A percentile compares a stretch with the other conserved stretches of the same genome.
phyloP scores from a whole-genome alignment of 1,139 yeast species.

The Magnusiomyces starmeri region DNA sequence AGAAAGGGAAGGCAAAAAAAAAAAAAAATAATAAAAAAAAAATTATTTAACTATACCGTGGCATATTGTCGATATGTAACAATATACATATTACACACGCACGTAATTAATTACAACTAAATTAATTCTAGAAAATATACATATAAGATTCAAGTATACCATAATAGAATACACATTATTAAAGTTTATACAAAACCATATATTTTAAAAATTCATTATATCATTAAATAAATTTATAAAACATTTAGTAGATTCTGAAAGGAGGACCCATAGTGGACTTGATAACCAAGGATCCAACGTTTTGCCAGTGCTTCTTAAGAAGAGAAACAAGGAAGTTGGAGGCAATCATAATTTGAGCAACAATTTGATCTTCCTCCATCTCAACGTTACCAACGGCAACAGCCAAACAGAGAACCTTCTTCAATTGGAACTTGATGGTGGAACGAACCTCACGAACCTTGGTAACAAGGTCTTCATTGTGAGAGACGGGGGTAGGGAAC shows the following conservation, averaged over 20 bases:
- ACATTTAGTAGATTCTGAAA: slow-evolving; percentile 90
- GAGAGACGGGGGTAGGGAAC: slow-evolving; percentile 99
- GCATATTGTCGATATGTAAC: background rate
- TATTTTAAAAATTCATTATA: no score
- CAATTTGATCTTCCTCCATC: slow-evolving; percentile 95
- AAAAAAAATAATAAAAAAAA: background rate
- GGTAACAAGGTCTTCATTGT: slow-evolving; percentile 93
- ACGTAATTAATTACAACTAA: background rate
- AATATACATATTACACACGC: background rate
- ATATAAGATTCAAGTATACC: background rate
- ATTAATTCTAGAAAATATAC: no score
- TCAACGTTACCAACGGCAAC: slow-evolving; percentile 97
- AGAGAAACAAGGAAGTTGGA: slow-evolving; percentile 98
- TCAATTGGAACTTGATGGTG: slow-evolving; percentile 99
- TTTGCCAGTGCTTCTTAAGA: slow-evolving; percentile 99
- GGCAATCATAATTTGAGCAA: slow-evolving; percentile 97
- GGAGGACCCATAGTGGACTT: slow-evolving; percentile 99
- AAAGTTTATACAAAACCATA: no score
- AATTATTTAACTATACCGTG: background rate
- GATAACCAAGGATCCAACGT: slow-evolving; percentile 98
- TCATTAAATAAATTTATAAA: slow-evolving; percentile 15
- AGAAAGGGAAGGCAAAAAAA: background rate
- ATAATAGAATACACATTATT: background rate
- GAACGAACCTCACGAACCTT: slow-evolving; percentile 98
- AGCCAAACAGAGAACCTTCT: slow-evolving; percentile 85